Conservation (phyloP, 1,139 yeast genomes). For the Saccharomyces hybrid region DNA sequence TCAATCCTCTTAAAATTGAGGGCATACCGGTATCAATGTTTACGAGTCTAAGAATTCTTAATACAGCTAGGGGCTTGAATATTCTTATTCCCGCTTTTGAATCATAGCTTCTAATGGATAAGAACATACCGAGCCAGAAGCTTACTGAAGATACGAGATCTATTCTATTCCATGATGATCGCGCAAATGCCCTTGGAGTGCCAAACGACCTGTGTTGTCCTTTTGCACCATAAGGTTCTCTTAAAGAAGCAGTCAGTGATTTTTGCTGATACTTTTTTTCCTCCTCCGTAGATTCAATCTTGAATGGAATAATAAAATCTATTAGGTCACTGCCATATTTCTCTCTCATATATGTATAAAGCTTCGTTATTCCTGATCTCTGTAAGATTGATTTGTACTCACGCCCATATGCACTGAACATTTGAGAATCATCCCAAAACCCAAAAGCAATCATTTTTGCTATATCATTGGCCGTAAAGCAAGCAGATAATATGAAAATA, state of each 20-base stretch:
- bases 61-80: conserved; percentile 65
- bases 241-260: neutral
- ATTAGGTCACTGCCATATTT: conserved; percentile 24
- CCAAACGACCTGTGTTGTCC: conserved; percentile 13
- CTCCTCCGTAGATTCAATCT: conserved; percentile 7
- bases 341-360: conserved; percentile 17
- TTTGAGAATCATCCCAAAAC: conserved; percentile 56
- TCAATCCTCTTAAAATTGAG: conserved; percentile 61
- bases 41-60: conserved; percentile 65
- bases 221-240: conserved; percentile 6
- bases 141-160: conserved; percentile 64
- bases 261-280: conserved; percentile 2
- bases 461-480: conserved; percentile 57
- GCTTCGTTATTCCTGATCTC: conserved; percentile 20
- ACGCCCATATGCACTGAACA: conserved; percentile 46
- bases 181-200: conserved; percentile 56
- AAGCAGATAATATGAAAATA: conserved; percentile 31
- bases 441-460: conserved; percentile 68
- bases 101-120: conserved; percentile 49
- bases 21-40: conserved; percentile 73
- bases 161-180: conserved; percentile 79
- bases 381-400: conserved; percentile 29
- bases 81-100: conserved; percentile 47
- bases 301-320: conserved; percentile 21
- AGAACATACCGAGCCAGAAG: conserved; percentile 67